Percentiles rank a stretch among this genome's conserved stretches.
These are phyloP conservation scores for Mycena galericulata DNA, from an alignment of 768 basidiomycete genomes.

Conservation along the genomic window DNA sequence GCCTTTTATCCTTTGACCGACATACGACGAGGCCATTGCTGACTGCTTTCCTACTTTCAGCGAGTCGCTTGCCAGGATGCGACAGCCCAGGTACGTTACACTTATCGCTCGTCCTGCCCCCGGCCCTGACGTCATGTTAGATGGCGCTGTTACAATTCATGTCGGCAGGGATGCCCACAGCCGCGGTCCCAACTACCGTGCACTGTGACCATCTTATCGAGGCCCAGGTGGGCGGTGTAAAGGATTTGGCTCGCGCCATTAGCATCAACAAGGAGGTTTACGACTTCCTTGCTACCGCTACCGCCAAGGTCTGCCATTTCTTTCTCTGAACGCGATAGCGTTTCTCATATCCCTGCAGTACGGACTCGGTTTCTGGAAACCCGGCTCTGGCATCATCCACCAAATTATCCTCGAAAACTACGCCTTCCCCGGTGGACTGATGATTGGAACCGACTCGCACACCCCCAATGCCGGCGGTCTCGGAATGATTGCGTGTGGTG, in stretches of 20 bases:
- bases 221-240: conserved; percentile 93
- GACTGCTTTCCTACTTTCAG: conserved; percentile 49
- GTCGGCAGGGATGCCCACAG: conserved; percentile 98
- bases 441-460: conserved; percentile 99
- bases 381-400: conserved; percentile 98
- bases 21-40: conserved; percentile 1
- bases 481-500: conserved; percentile 99
- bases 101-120: conserved; percentile 31
- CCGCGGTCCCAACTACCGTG: conserved; percentile 97
- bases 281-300: conserved; percentile 97
- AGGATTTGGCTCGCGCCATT: conserved; percentile 93
- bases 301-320: conserved; percentile 76
- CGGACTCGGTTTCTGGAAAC: conserved; percentile 99
- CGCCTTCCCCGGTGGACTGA: conserved; percentile 98
- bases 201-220: conserved; percentile 99
- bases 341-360: conserved; percentile 62
- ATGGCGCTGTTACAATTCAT: conserved; percentile 99
- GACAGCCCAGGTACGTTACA: conserved; percentile 77
- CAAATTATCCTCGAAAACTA: conserved; percentile 99
- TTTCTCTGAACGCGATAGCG: not conserved
- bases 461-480: conserved; percentile 99
- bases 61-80: conserved; percentile 94
- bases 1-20: not conserved
- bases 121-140: conserved; percentile 59
- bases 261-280: conserved; percentile 98